These are phyloP conservation scores for Aspergillus transmontanensis DNA, from an alignment of 2,329 filamentous ascomycete genomes.

Conservation along the genomic window DNA sequence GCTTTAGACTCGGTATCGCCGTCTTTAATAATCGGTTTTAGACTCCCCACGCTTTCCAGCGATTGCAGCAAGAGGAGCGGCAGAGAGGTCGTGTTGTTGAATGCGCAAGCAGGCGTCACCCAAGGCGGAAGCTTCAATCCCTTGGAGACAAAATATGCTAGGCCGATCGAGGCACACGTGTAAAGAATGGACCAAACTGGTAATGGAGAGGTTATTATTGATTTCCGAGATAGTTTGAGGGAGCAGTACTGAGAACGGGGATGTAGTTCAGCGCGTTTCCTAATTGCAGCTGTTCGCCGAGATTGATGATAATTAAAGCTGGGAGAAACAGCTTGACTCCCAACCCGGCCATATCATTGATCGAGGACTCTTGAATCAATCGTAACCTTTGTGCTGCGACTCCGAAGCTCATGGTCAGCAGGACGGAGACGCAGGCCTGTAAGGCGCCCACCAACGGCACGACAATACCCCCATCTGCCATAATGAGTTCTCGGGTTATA, in stretches of 20 bases:
- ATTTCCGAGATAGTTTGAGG: background rate
- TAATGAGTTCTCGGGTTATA: background rate
- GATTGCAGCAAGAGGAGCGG: constrained; percentile 56
- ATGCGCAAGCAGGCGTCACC: constrained; percentile 57
- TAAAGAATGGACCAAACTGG: constrained; percentile 56
- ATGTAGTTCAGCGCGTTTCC: constrained; percentile 53
- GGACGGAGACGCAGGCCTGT: constrained; percentile 57
- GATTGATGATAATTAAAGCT: constrained; percentile 55
- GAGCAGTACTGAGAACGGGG: constrained; percentile 48
- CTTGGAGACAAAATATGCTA: constrained; percentile 49
- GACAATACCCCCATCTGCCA: constrained; percentile 20
- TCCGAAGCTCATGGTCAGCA: constrained; percentile 57
- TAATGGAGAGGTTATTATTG: background rate
- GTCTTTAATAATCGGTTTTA: constrained; percentile 51
- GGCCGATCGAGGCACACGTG: constrained; percentile 50
- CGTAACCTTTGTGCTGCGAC: constrained; percentile 54
- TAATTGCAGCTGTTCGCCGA: constrained; percentile 54
- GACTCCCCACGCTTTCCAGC: constrained; percentile 58
- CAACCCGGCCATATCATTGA: constrained; percentile 56
- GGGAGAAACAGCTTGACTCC: constrained; percentile 59
- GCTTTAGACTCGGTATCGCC: constrained; percentile 49
- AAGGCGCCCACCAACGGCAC: constrained; percentile 54
- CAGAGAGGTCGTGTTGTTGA: constrained; percentile 61
- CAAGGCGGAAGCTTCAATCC: constrained; percentile 55
- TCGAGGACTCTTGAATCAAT: constrained; percentile 50